Percentiles rank a stretch among this genome's conserved stretches.
These are phyloP conservation scores for Quercus glauca DNA, from an alignment of 306 rosid genomes.

Conservation along the genomic window DNA sequence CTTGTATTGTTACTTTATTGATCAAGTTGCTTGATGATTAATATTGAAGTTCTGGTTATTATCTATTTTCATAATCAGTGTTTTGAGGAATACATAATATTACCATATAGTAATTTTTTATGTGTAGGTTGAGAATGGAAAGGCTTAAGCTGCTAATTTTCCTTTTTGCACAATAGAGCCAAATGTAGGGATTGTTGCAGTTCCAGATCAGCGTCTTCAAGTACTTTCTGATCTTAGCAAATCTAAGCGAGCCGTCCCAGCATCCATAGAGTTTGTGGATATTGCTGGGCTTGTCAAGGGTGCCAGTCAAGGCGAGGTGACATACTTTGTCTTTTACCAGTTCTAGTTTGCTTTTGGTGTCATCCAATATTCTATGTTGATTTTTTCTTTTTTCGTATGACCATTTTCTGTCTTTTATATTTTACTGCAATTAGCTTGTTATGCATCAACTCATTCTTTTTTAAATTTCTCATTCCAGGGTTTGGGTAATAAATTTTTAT, in stretches of 20 bases:
- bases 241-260: conserved; percentile 82
- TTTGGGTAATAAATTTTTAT: conserved; percentile 84
- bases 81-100: conserved; percentile 4
- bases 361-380: not conserved
- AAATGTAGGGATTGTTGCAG: conserved; percentile 95
- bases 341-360: conserved; percentile 13
- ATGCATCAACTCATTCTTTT: conserved; percentile 14
- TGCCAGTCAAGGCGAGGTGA: conserved; percentile 97
- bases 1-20: not conserved
- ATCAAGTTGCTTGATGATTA: conserved; percentile 15
- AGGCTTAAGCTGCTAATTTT: conserved; percentile 98
- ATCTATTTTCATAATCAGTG: conserved; percentile 7
- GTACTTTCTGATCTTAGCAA: conserved; percentile 92
- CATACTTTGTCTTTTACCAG: conserved; percentile 14
- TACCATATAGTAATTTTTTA: conserved; percentile 19
- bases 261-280: conserved; percentile 94
- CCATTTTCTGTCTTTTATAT: not conserved
- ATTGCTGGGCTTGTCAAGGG: conserved; percentile 98
- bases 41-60: conserved; percentile 3
- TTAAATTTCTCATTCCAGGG: conserved; percentile 60
- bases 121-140: conserved; percentile 93
- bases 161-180: conserved; percentile 99
- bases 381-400: not conserved
- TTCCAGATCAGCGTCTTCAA: conserved; percentile 85
- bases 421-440: not conserved